Conservation (phyloP, 441 rosid genomes). For the Bruguiera hainesii region DNA sequence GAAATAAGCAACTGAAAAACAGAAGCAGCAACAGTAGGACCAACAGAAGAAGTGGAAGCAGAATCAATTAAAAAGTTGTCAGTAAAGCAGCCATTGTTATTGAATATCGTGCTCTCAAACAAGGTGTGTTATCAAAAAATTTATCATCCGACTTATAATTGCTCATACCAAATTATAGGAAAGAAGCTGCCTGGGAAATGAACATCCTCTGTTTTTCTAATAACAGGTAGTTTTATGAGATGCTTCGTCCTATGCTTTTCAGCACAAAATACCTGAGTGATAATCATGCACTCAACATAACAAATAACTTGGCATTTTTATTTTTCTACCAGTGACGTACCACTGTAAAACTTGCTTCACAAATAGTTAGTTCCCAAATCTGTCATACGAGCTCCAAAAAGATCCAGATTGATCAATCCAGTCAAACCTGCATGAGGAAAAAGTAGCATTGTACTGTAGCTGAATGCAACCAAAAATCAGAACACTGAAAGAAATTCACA, state of each 20-base stretch:
- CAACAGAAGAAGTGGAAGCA: too few species aligned
- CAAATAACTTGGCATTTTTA: neutral
- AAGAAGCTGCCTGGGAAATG: neutral
- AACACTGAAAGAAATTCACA: neutral
- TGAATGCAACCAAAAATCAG: neutral
- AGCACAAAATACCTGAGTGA: neutral
- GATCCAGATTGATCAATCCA: conserved; percentile 81
- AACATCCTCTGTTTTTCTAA: too few species aligned
- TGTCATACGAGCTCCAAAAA: conserved; percentile 81
- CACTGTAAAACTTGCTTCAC: conserved; percentile 45
- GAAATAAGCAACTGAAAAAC: neutral
- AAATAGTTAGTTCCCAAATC: conserved; percentile 71
- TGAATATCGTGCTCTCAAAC: too few species aligned
- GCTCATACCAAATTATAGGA: neutral
- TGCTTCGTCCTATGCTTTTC: neutral
- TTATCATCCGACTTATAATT: too few species aligned
- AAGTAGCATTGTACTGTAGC: conserved; percentile 3
- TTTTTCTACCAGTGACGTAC: neutral
- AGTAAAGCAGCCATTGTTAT: too few species aligned
- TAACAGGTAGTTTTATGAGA: neutral
- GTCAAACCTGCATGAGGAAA: conserved; percentile 58
- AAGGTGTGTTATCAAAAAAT: too few species aligned
- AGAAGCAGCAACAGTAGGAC: neutral
- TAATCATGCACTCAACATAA: neutral
- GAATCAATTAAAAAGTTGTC: too few species aligned